These are phyloP conservation scores for Quercus dentata DNA, from an alignment of 306 rosid genomes.

Conservation along the genomic window DNA sequence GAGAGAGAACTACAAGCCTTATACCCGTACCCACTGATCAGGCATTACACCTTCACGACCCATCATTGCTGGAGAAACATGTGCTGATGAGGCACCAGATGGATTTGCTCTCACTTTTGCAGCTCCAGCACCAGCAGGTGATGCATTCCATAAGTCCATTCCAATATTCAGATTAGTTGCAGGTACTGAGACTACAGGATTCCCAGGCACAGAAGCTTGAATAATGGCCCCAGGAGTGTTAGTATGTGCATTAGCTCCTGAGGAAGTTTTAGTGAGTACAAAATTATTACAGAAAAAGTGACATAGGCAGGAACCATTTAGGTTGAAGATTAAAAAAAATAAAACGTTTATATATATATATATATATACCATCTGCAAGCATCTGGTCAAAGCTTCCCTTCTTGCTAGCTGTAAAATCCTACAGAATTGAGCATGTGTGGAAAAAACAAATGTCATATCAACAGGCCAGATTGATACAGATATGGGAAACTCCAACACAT, in stretches of 20 bases:
- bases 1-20: constrained; percentile 7
- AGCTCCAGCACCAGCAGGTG: constrained; percentile 53
- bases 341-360: constrained; percentile 9
- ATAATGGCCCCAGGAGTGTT: constrained; percentile 38
- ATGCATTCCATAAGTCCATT: constrained; percentile 91
- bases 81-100: constrained; percentile 48
- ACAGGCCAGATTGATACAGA: constrained; percentile 9
- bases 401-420: constrained; percentile 71
- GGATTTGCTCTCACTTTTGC: constrained; percentile 60
- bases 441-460: constrained; percentile 14
- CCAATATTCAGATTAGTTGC: constrained; percentile 87
- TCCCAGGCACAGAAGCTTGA: constrained; percentile 62
- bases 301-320: neutral
- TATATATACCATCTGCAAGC: constrained; percentile 81
- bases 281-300: constrained; percentile 10
- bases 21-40: constrained; percentile 88
- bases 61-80: constrained; percentile 34
- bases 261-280: constrained; percentile 18
- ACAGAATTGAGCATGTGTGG: neutral
- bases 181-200: constrained; percentile 56
- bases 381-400: constrained; percentile 91
- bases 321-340: constrained; percentile 5
- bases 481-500: neutral
- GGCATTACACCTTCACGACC: constrained; percentile 51
- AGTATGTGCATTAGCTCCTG: constrained; percentile 86